A percentile compares a stretch with the other conserved stretches of the same genome.
Evolutionary conservation across 2,329 filamentous ascomycete genomes (phyloP).

Genomic region (Talaromyces sp.): DNA sequence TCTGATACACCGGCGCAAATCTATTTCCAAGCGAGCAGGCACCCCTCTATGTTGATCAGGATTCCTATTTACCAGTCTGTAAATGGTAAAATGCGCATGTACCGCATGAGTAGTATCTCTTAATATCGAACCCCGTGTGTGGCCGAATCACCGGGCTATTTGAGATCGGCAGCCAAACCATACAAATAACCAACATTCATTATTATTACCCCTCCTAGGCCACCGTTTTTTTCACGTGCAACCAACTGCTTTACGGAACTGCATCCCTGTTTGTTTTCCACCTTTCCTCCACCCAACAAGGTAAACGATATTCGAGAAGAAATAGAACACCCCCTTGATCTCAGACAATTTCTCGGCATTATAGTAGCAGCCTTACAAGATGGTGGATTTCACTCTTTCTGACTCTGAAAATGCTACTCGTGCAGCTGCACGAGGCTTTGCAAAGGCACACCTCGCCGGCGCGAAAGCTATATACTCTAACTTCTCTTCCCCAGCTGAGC

Average conservation of each 20-base stretch:
- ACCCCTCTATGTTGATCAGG: too few relatives aligned
- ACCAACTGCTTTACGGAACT: not conserved
- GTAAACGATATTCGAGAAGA: not conserved
- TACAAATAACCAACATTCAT: not conserved
- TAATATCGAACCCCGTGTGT: not conserved
- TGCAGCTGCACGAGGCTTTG: not conserved
- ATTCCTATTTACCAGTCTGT: too few relatives aligned
- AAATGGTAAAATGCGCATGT: too few relatives aligned
- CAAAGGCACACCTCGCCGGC: not conserved
- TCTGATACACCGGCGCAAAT: not conserved
- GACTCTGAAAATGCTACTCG: not conserved
- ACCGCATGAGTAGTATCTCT: too few relatives aligned
- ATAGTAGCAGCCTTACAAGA: not conserved
- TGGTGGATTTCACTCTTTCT: not conserved
- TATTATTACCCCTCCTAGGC: not conserved
- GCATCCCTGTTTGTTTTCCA: not conserved
- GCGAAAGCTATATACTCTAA: conserved; percentile 11
- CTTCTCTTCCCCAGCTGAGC: conserved; percentile 26
- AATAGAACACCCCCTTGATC: too few relatives aligned
- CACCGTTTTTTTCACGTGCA: not conserved
- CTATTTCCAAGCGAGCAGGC: not conserved
- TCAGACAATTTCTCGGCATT: not conserved
- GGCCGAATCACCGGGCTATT: too few relatives aligned
- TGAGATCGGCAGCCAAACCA: too few relatives aligned
- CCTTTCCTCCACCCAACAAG: not conserved